A percentile compares a stretch with the other conserved stretches of the same genome.
These are phyloP conservation scores for Xylariaceae sp. DNA, from an alignment of 2,329 filamentous ascomycete genomes.

Conservation along the genomic window DNA sequence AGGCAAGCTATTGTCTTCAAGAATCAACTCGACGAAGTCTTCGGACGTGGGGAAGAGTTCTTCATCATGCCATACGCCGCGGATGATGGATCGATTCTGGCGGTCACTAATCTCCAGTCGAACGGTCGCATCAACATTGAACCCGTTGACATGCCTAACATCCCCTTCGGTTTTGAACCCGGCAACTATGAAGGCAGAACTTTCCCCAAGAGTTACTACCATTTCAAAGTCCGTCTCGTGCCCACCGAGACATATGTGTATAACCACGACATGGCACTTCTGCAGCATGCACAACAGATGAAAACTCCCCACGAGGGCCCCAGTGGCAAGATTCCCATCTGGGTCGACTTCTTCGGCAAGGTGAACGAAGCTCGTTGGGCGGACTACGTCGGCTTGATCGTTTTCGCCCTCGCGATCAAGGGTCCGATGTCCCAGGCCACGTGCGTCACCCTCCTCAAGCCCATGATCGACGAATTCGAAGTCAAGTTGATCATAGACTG, in stretches of 20 bases:
- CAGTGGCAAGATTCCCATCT: constrained; percentile 57
- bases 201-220: constrained; percentile 60
- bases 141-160: constrained; percentile 51
- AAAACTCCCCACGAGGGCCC: constrained; percentile 41
- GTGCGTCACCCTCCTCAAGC: constrained; percentile 51
- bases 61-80: constrained; percentile 37
- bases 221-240: constrained; percentile 56
- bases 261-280: constrained; percentile 44
- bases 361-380: constrained; percentile 58
- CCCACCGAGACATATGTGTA: constrained; percentile 56
- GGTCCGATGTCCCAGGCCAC: constrained; percentile 50
- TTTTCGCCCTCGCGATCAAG: constrained; percentile 58
- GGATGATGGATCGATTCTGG: constrained; percentile 61
- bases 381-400: constrained; percentile 55
- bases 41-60: constrained; percentile 33
- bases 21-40: constrained; percentile 50
- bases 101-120: constrained; percentile 60
- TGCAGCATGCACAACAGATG: constrained; percentile 33
- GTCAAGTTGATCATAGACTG: constrained; percentile 54
- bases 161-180: constrained; percentile 66
- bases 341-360: constrained; percentile 64
- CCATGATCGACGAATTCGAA: constrained; percentile 59
- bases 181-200: constrained; percentile 66
- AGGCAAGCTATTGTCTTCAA: constrained; percentile 57
- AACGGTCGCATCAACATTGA: constrained; percentile 51